These are phyloP conservation scores for Botrytis hyacinthi DNA, from an alignment of 2,329 filamentous ascomycete species.

Conservation along the genomic window DNA sequence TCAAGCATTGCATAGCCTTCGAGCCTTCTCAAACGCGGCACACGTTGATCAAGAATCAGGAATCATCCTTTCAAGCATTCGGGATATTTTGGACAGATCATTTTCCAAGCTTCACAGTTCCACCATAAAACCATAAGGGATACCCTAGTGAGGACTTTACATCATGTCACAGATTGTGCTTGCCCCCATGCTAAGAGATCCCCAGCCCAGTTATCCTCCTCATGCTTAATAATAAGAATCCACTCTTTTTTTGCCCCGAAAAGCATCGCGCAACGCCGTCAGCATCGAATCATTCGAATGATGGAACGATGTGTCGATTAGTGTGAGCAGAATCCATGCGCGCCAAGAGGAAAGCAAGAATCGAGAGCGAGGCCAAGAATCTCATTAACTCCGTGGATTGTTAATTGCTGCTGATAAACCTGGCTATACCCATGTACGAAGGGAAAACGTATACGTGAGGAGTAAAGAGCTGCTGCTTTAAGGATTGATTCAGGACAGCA, in stretches of 20 bases:
- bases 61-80: neutral
- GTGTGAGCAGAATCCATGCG: neutral
- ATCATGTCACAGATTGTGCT: neutral
- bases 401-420: neutral
- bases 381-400: neutral
- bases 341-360: neutral
- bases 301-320: neutral
- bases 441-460: neutral
- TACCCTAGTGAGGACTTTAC: neutral
- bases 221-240: neutral
- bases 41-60: neutral
- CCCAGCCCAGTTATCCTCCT: neutral
- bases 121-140: too few relatives aligned
- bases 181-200: neutral
- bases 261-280: neutral
- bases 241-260: neutral
- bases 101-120: neutral
- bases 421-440: neutral
- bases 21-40: neutral
- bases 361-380: neutral
- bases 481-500: neutral
- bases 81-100: neutral
- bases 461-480: neutral
- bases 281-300: neutral
- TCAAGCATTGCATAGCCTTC: neutral